Evolutionary conservation across 129 eudicot species (phyloP).

Genomic region (Centrapalus pauciflorus): DNA sequence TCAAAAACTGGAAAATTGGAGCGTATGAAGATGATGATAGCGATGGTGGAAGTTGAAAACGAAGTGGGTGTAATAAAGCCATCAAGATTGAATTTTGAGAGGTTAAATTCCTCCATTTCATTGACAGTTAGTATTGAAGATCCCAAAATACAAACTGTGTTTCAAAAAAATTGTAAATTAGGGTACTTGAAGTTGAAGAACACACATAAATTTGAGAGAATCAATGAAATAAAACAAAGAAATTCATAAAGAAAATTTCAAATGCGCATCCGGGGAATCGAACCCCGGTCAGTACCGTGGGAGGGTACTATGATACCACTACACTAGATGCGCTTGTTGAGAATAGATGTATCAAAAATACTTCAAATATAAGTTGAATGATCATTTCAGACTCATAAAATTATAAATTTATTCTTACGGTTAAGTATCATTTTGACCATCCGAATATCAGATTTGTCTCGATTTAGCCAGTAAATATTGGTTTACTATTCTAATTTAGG

Average conservation of each 20-base stretch:
- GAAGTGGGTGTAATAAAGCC: slow-evolving; percentile 44
- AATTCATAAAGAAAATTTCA: background rate
- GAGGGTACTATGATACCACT: slow-evolving; percentile 86
- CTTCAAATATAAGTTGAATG: no score
- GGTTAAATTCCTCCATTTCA: slow-evolving; percentile 40
- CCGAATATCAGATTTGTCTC: no score
- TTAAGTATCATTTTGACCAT: no score
- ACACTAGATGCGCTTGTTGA: slow-evolving; percentile 63
- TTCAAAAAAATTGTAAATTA: background rate
- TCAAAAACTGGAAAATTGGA: slow-evolving; percentile 55
- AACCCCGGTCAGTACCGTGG: slow-evolving; percentile 85
- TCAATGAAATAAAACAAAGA: no score
- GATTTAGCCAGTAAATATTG: no score
- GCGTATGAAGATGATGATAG: slow-evolving; percentile 38
- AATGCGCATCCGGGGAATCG: slow-evolving; percentile 80
- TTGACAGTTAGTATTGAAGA: background rate
- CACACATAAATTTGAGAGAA: background rate
- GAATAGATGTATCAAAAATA: no score
- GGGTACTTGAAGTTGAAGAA: background rate
- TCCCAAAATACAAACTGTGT: background rate
- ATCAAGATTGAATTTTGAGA: slow-evolving; percentile 22
- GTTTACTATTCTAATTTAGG: no score
- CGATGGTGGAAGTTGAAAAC: slow-evolving; percentile 5
- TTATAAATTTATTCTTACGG: no score
- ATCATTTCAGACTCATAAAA: no score